Conservation (phyloP, 208 protist genomes). For the Leishmania braziliensis region DNA sequence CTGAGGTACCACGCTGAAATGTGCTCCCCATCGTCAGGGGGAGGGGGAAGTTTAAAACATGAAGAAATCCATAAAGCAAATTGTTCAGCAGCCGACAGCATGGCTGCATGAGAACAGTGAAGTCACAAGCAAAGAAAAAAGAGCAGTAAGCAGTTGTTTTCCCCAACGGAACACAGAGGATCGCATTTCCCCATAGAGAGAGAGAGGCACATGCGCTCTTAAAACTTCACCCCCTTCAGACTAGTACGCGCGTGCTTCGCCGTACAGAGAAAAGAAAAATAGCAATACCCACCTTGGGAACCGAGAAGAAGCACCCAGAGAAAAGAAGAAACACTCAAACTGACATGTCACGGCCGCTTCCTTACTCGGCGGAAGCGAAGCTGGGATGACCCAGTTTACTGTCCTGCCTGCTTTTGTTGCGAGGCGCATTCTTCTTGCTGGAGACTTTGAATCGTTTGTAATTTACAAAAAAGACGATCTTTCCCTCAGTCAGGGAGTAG, state of each 20-base stretch:
- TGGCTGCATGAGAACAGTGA: background rate
- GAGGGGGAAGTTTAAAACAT: background rate
- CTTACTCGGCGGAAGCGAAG: background rate
- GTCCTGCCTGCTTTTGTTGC: slow-evolving; percentile 28
- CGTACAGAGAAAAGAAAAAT: background rate
- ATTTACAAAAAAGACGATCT: slow-evolving; percentile 55
- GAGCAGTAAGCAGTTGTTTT: slow-evolving; percentile 12
- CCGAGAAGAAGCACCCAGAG: background rate
- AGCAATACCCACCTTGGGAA: background rate
- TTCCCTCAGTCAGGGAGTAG: slow-evolving; percentile 32
- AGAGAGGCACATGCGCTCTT: background rate
- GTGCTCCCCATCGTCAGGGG: background rate
- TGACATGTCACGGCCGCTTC: background rate
- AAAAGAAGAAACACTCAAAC: slow-evolving; percentile 1
- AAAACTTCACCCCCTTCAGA: background rate
- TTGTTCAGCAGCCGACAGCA: background rate
- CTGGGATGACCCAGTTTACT: background rate
- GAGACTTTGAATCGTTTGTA: slow-evolving; percentile 37
- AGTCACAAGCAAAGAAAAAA: slow-evolving; percentile 23
- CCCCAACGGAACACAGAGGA: background rate
- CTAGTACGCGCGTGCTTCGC: background rate
- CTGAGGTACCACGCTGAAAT: background rate
- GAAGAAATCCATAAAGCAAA: background rate
- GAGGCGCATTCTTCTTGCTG: slow-evolving; percentile 23
- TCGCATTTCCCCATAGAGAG: background rate